phyloP scores from a whole-genome alignment of 768 basidiomycete species.

The Dentipellis fragilis region DNA sequence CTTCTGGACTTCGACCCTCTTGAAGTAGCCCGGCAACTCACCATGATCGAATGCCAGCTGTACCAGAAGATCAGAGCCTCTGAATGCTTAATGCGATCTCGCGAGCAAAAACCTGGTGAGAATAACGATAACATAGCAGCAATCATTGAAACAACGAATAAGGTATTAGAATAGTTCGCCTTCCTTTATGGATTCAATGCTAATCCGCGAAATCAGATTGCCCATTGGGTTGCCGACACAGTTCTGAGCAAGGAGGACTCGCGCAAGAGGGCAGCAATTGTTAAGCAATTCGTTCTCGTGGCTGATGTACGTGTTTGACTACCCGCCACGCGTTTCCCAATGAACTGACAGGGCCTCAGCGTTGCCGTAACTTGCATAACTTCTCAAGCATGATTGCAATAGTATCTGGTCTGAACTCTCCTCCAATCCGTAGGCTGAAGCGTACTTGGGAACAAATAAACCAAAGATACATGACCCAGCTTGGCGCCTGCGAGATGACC shows the following conservation, averaged over 20 bases:
- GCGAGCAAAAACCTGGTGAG: slow-evolving; percentile 59
- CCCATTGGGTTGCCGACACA: slow-evolving; percentile 84
- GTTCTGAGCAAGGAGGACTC: slow-evolving; percentile 78
- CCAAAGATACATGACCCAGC: slow-evolving; percentile 60
- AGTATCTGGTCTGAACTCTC: slow-evolving; percentile 87
- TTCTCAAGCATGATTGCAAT: slow-evolving; percentile 97
- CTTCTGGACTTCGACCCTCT: slow-evolving; percentile 79
- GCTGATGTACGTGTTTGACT: slow-evolving; percentile 63
- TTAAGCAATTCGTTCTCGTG: slow-evolving; percentile 86
- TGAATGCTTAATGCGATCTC: slow-evolving; percentile 81
- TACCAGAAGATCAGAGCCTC: slow-evolving; percentile 84
- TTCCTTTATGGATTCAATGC: not conserved
- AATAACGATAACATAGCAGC: slow-evolving; percentile 75
- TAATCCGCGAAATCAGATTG: slow-evolving; percentile 44
- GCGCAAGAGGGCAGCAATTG: slow-evolving; percentile 64
- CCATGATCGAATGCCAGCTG: slow-evolving; percentile 78
- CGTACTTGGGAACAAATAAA: slow-evolving; percentile 89
- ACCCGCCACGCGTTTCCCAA: slow-evolving; percentile 1
- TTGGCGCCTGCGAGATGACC: slow-evolving; percentile 77
- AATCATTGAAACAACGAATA: slow-evolving; percentile 83
- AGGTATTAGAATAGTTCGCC: slow-evolving; percentile 33
- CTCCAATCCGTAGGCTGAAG: slow-evolving; percentile 86
- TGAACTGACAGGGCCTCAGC: slow-evolving; percentile 33
- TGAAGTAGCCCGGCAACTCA: slow-evolving; percentile 88
- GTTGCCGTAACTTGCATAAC: slow-evolving; percentile 82